Percentiles rank a stretch among this genome's conserved stretches.
Conservation (phyloP, 202 grass and related monocot genomes). For the Musa balbisiana region DNA sequence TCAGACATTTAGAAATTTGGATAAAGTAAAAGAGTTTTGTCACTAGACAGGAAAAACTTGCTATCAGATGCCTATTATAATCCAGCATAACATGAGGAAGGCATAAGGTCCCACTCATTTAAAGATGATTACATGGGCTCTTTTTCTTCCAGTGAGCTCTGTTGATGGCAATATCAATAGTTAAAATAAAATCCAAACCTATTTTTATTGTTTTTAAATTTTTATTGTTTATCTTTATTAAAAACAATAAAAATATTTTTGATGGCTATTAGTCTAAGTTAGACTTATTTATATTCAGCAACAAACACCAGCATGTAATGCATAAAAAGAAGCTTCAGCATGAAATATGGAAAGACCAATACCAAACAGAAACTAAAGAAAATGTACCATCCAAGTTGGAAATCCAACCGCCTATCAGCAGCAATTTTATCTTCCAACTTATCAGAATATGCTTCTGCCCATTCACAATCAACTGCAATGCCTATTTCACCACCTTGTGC, state of each 20-base stretch:
- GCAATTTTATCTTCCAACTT: conserved; percentile 69
- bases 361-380: neutral
- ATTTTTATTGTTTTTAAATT: neutral
- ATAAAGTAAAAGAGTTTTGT: no score
- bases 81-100: no score
- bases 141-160: no score
- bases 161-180: no score
- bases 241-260: neutral
- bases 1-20: no score
- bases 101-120: no score
- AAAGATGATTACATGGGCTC: no score
- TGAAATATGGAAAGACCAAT: neutral
- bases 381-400: conserved; percentile 93
- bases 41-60: no score
- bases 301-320: neutral
- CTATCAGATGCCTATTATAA: no score
- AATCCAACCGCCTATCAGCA: conserved; percentile 65
- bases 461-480: conserved; percentile 84
- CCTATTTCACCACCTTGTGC: conserved; percentile 80
- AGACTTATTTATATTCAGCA: neutral
- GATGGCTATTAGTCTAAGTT: neutral
- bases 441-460: conserved; percentile 83
- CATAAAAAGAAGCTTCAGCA: neutral
- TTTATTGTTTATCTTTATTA: neutral
- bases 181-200: neutral